A percentile compares a stretch with the other conserved stretches of the same genome.
Conservation (phyloP, 768 basidiomycete species). For the Crucibulum laeve region DNA sequence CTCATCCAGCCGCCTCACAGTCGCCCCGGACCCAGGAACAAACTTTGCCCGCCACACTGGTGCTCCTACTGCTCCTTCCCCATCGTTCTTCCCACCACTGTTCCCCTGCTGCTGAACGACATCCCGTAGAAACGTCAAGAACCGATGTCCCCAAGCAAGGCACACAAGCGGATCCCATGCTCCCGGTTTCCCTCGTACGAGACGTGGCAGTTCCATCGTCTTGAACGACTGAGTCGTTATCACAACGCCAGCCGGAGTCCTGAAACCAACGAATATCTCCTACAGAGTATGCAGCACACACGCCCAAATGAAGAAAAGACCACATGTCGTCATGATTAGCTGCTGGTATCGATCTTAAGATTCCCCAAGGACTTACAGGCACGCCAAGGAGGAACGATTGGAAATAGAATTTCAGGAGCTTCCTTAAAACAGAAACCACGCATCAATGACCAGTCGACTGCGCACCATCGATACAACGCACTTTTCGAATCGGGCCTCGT, state of each 20-base stretch:
- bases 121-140: conserved; percentile 52
- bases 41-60: conserved; percentile 73
- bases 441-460: neutral
- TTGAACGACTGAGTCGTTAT: conserved; percentile 67
- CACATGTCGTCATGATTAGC: neutral
- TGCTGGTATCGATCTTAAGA: neutral
- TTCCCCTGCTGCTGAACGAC: conserved; percentile 14
- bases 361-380: conserved; percentile 47
- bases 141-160: conserved; percentile 66
- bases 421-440: conserved; percentile 39
- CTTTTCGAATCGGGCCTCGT: conserved; percentile 80
- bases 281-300: no score
- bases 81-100: neutral
- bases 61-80: conserved; percentile 11
- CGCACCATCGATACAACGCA: conserved; percentile 26
- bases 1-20: conserved; percentile 41
- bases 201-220: conserved; percentile 74
- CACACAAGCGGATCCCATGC: conserved; percentile 78
- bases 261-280: conserved; percentile 87
- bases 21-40: conserved; percentile 53
- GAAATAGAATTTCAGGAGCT: conserved; percentile 89
- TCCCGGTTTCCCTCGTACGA: conserved; percentile 67
- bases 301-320: conserved; percentile 1
- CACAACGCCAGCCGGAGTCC: conserved; percentile 70
- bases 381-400: conserved; percentile 91